A percentile compares a stretch with the other conserved stretches of the same genome.
These are phyloP conservation scores for Hsuehochloa calcarea DNA, from an alignment of 176 grass and related monocot species.

Conservation along the genomic window DNA sequence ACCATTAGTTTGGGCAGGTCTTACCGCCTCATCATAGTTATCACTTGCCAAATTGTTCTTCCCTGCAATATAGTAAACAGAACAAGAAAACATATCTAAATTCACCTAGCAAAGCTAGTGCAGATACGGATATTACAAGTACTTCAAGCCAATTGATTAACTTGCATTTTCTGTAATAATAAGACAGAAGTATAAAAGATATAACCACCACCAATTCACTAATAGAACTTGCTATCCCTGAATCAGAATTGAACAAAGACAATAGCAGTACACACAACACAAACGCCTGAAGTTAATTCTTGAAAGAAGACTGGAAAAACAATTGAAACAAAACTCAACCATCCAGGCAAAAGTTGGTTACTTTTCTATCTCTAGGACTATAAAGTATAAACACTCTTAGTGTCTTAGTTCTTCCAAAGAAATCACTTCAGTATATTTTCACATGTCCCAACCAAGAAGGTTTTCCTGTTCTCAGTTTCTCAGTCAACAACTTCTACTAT, in stretches of 20 bases:
- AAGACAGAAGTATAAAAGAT: not conserved
- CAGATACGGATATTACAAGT: not conserved
- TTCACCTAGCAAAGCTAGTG: not conserved
- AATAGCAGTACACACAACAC: not conserved
- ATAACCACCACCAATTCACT: conserved; percentile 9
- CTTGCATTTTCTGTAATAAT: not conserved
- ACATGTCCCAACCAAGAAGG: not conserved
- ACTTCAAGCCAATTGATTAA: conserved; percentile 4
- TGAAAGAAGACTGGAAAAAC: not conserved
- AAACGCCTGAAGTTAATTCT: conserved; percentile 1
- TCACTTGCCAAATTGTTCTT: conserved; percentile 55
- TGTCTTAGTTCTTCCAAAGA: conserved; percentile 1
- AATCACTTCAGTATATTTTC: conserved; percentile 8
- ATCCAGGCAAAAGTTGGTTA: conserved; percentile 3
- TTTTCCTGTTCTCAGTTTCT: conserved; percentile 1
- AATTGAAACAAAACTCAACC: conserved; percentile 19
- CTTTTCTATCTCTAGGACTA: not conserved
- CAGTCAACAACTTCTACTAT: not conserved
- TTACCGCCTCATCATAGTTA: conserved; percentile 54
- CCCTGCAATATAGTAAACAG: conserved; percentile 41
- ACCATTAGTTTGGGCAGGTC: conserved; percentile 50
- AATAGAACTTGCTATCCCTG: not conserved
- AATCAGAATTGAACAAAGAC: not conserved
- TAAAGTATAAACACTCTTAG: not conserved
- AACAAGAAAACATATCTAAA: not conserved